Conservation (phyloP, 345 rosid genomes). For the Populus tremula region DNA sequence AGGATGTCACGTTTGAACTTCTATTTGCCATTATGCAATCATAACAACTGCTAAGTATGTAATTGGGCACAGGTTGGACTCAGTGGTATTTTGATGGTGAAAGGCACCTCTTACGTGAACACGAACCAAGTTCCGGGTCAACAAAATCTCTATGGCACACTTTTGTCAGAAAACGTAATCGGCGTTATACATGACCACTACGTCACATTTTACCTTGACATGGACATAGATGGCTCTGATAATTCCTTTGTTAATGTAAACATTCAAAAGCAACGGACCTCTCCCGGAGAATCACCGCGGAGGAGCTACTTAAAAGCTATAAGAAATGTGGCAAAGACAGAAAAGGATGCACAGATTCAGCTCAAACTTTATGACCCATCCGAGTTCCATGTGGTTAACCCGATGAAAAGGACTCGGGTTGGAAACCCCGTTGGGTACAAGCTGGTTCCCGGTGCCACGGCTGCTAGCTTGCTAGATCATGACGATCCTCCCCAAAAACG, state of each 20-base stretch:
- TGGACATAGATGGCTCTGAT: constrained; percentile 71
- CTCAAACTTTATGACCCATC: constrained; percentile 75
- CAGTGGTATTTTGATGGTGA: constrained; percentile 81
- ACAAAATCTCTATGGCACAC: constrained; percentile 60
- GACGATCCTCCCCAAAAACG: constrained; percentile 84
- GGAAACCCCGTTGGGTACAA: constrained; percentile 84
- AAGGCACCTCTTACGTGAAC: constrained; percentile 61
- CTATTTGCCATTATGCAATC: neutral
- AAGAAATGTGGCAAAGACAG: constrained; percentile 69
- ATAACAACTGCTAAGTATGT: neutral
- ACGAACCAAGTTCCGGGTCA: constrained; percentile 44
- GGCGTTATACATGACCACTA: constrained; percentile 88
- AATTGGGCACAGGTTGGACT: constrained; percentile 50
- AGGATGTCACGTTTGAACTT: neutral
- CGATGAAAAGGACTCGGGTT: constrained; percentile 52
- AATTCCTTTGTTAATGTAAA: constrained; percentile 78
- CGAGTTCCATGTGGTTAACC: constrained; percentile 78
- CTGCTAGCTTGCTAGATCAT: constrained; percentile 73
- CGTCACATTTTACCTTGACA: constrained; percentile 71
- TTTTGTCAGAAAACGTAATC: constrained; percentile 72
- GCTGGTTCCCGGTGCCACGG: constrained; percentile 67
- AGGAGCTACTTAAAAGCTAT: constrained; percentile 66
- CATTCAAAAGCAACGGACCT: constrained; percentile 51
- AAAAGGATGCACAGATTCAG: constrained; percentile 72
- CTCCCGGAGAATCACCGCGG: constrained; percentile 61